Conservation (phyloP, 192 early-diverging fungal genomes). For the Coemansia guatemalensis region DNA sequence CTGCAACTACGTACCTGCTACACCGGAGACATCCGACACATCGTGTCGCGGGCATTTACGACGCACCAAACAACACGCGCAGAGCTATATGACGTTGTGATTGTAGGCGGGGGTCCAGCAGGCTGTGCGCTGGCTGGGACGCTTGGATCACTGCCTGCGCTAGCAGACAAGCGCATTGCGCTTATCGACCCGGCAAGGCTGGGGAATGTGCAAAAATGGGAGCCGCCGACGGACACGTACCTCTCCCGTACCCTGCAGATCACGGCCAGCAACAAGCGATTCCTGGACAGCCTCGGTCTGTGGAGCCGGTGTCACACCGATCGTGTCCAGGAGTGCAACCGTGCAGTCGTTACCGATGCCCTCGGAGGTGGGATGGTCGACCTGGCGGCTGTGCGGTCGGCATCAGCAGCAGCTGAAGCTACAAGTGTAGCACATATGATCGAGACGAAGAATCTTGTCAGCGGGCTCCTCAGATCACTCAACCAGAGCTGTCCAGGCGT, state of each 20-base stretch:
- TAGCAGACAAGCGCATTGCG: conserved; percentile 58
- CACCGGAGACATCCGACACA: background rate
- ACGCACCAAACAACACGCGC: conserved; percentile 9
- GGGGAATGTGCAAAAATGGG: conserved; percentile 55
- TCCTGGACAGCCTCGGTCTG: conserved; percentile 58
- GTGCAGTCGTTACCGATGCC: conserved; percentile 48
- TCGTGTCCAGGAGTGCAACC: conserved; percentile 60
- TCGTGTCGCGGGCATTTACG: background rate
- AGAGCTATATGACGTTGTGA: conserved; percentile 76
- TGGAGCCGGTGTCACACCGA: conserved; percentile 63
- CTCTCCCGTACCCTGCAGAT: conserved; percentile 84
- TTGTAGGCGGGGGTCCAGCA: conserved; percentile 89
- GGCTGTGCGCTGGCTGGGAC: conserved; percentile 83
- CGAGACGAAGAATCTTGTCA: conserved; percentile 82
- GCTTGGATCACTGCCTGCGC: conserved; percentile 39
- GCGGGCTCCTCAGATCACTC: conserved; percentile 61
- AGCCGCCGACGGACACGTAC: conserved; percentile 55
- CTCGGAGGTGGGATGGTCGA: conserved; percentile 24
- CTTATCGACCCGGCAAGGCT: conserved; percentile 81
- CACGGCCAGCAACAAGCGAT: conserved; percentile 59
- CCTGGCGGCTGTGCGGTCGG: conserved; percentile 5
- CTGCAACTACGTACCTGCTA: background rate
- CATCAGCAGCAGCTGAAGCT: background rate
- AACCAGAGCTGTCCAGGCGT: conserved; percentile 43
- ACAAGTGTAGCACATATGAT: conserved; percentile 77